Base-by-base conservation (phyloP, 2,329 filamentous ascomycete species). In the Exophiala xenobiotica region DNA sequence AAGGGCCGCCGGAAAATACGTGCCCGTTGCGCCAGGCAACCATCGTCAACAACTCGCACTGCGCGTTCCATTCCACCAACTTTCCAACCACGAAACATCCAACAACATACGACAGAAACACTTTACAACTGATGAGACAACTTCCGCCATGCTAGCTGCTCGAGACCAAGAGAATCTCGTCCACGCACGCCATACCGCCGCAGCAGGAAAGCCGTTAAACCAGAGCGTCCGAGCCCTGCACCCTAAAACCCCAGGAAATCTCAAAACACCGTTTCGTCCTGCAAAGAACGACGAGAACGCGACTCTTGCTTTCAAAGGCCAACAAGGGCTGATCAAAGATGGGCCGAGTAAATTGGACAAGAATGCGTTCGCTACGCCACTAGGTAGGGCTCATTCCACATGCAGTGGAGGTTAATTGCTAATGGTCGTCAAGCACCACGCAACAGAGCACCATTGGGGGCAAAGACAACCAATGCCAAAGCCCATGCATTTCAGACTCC, bases 401-500 rank as follows among this genome's bases (percentile, higher is more conserved):
- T 49, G 37, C 18, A 27, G 19, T 20, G 41, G 41, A 49, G 51
- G 16, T 44, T 55, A 51, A 26, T 50, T 49, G 20, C 31, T 44
- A 26, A 37, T 26, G 22, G 20, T 37, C 42, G 57, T 49, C 14
- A 55, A 85, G 83, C 78, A 49, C 79, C 85, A 44, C 82, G 83
- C 53, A 85, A 77, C 53, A 84, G 92, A 64, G 90, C 91, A 29
- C 88, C 90, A 9, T 75, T 99, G 41, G 92, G 92, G 26, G 86
- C 89, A 77, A 99, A 99, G 72, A 97, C 92, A 1, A 97, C 93
- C 46, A 99, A 99, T 69, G 90, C 88, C 47, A 97, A 95, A 75
- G 80, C 85, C 53, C 82, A 77, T 65, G 78, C 77, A 43, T 79
- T 83, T 59, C 84, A 87, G 57, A 85, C 83, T 3, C 81, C 81